Evolutionary conservation across 208 protist species (phyloP).

Genomic region (Eutreptiella sp.): DNA sequence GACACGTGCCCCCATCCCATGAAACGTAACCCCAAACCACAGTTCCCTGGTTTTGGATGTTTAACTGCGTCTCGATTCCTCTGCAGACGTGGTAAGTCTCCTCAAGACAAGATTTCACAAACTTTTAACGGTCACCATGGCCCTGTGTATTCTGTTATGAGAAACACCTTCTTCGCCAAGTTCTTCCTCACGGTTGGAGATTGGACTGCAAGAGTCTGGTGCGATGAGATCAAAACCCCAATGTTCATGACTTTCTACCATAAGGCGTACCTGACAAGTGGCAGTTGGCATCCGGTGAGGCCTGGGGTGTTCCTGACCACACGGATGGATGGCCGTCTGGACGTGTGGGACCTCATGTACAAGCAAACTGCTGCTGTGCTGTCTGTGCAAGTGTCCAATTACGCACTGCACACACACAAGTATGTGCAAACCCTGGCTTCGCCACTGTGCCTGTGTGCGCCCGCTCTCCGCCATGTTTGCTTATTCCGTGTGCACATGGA

Average conservation of each 20-base stretch:
- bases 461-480: no score
- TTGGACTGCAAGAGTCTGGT: constrained; percentile 91
- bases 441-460: no score
- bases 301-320: constrained; percentile 91
- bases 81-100: constrained; percentile 84
- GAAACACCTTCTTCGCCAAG: constrained; percentile 87
- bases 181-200: constrained; percentile 93
- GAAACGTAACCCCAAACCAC: no score
- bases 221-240: constrained; percentile 77
- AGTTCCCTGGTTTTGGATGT: background rate
- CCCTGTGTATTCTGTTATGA: constrained; percentile 86
- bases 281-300: constrained; percentile 81
- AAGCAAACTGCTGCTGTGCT: constrained; percentile 83
- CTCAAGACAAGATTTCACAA: constrained; percentile 80
- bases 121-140: constrained; percentile 91
- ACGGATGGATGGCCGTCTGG: constrained; percentile 89
- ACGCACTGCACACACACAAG: constrained; percentile 73
- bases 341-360: constrained; percentile 90
- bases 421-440: no score
- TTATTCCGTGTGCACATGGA: no score
- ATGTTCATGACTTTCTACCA: constrained; percentile 93
- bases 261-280: constrained; percentile 83
- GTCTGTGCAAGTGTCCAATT: constrained; percentile 79
- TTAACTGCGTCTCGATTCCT: constrained; percentile 34
- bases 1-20: no score